Base-by-base conservation (phyloP, 2,329 filamentous ascomycete genomes). In the Ophiocordyceps camponoti-floridani region DNA sequence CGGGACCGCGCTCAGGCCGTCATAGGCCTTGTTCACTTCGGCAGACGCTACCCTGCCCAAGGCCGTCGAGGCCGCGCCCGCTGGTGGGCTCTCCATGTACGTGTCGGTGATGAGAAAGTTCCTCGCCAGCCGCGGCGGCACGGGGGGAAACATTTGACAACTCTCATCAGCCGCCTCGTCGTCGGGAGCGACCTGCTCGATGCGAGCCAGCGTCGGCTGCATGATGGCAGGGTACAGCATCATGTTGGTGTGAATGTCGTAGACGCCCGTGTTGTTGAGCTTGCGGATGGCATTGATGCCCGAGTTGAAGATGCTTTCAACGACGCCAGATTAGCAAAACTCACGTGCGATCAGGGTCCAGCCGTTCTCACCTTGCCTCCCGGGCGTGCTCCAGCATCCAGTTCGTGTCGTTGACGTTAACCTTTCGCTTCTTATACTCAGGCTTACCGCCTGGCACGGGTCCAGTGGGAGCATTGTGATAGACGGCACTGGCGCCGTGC, bases 321-420 rank as follows among this genome's bases (percentile, higher is more conserved):
- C 23, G 23, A 23, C 23, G 3, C 23, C 3, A 23, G 23, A 23
- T 23, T 23, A 23, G 23, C 23, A 23, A 23, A 14, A 23, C 26
- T 10, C 30, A 44, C 43, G 12, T 28, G 43, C 16, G 38, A 7
- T 28, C 14, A 9, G 13, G 37, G 52, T 45, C 53, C 51, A 44
- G 14, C 23, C 23, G 14, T n/a, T 10, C 57, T 43, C 71, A 93
- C 87, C 83, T 89, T 46, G 89, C 86, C 59, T 89, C 86, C 43
- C 84, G 77, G 27, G 88, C 87, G 63, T 98, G 91, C 64, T 96
- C 87, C 46, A 91, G 70, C 74, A 94, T 91, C 91, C 91, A 98
- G 60, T 96, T 98, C 46, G 82, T 78, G 53, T 93, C 85, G 44
- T 88, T 96, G 47, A 96, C 82, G 47, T 87, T 82, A 37, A 94